phyloP scores from a whole-genome alignment of 2,329 filamentous ascomycete genomes.

The Calonectria fujianensis region DNA sequence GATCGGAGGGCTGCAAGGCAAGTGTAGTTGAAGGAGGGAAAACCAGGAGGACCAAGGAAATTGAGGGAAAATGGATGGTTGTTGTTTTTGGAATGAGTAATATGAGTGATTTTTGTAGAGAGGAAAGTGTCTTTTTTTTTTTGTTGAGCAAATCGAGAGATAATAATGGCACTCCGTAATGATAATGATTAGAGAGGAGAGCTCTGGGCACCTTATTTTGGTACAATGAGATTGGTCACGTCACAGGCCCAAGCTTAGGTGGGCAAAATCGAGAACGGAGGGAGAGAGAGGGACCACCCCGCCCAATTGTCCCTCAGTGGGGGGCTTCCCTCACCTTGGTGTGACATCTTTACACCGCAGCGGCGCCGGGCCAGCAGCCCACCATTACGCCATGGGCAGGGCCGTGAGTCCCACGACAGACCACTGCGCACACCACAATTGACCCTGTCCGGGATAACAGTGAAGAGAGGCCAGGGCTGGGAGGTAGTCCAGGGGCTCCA shows the following conservation, averaged over 20 bases:
- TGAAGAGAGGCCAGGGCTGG: not conserved
- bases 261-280: not conserved
- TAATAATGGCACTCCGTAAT: conserved; percentile 28
- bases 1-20: not conserved
- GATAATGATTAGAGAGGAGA: conserved; percentile 19
- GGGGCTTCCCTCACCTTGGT: conserved; percentile 5
- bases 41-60: not conserved
- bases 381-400: conserved; percentile 6
- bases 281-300: not conserved
- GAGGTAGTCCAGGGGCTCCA: not conserved
- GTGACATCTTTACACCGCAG: conserved; percentile 16
- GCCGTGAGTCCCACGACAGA: conserved; percentile 15
- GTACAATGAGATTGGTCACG: not conserved
- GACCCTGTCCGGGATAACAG: not conserved
- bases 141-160: conserved; percentile 23
- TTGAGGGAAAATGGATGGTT: not conserved
- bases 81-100: conserved; percentile 5
- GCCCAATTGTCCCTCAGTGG: too few relatives aligned
- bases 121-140: conserved; percentile 2
- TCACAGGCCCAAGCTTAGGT: conserved; percentile 6
- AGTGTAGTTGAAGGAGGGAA: not conserved
- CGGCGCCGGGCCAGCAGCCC: conserved; percentile 18
- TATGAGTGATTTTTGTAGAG: conserved; percentile 16
- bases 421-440: conserved; percentile 10
- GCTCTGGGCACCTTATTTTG: not conserved